Evolutionary conservation across 2,329 filamentous ascomycete species (phyloP), one percentile per base, ranked within the genome.

Genomic region (Colletotrichum sp.): DNA sequence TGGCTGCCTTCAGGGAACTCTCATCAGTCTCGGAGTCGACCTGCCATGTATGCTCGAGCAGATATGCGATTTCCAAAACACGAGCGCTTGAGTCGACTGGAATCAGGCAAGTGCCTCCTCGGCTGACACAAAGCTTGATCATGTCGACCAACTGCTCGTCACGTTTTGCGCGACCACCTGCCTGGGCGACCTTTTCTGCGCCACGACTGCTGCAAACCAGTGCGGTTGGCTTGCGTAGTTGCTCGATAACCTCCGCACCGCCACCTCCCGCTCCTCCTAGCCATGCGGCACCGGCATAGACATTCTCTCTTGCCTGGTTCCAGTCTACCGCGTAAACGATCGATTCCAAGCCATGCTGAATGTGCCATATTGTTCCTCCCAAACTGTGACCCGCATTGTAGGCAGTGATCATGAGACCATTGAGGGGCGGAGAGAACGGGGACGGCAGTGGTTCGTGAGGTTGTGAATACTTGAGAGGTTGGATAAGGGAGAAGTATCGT

Each of bases 291-390:
- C 96, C 96, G 0, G 96, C 93, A 73, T 98, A 92, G 18, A 98
- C 95, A 84, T 98, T 98, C 82, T 99, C 97, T 78, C 95, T 92
- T n/a, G 94, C 95, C 84, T 98, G 96, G 79, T 98, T 98, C 97
- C 97, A 99, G 80, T 98, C 96, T 21, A 98, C 95, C 1, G 97
- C 96, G 79, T 99, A 98, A 2, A 99, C 96, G 55, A 99, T 96
- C 1, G 96, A 98, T 82, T 99, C 97, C 81, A 98, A 90, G 0
- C 96, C 95, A 85, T 98, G 95, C 80, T 98, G 96, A 76, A 99
- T 96, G 80, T 98, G 96, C 97, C 97, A 99, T 86, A 99, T 98
- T 29, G 97, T 98, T 70, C 97, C 97, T 82, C 97, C 97, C 1
- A 98, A 90, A 0, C 96, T 98, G 81, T 98, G 96, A 76, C 97